phyloP scores from a whole-genome alignment of 257 asterid genomes.

The Nicotiana tabacum region DNA sequence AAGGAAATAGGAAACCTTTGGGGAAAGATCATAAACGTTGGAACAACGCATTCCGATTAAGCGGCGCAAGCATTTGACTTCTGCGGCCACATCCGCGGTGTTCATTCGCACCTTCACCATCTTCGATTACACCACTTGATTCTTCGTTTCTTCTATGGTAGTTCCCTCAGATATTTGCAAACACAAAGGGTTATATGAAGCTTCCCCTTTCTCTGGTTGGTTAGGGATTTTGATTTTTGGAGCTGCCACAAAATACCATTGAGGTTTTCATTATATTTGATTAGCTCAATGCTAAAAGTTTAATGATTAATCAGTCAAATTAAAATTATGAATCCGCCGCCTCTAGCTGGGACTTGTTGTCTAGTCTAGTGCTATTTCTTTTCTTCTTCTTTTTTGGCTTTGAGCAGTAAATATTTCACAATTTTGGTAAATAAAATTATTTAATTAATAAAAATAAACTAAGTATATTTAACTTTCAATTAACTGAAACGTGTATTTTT shows the following conservation, averaged over 20 bases:
- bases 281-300: too few relatives aligned
- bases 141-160: background rate
- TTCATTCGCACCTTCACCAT: constrained; percentile 99
- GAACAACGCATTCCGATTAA: constrained; percentile 99
- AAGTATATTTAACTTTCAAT: too few relatives aligned
- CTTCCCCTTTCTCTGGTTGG: background rate
- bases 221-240: background rate
- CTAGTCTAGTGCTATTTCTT: too few relatives aligned
- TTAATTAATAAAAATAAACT: too few relatives aligned
- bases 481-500: too few relatives aligned
- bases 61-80: constrained; percentile 91
- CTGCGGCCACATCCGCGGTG: constrained; percentile 99
- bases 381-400: too few relatives aligned
- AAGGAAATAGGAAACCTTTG: constrained; percentile 42
- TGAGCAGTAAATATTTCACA: too few relatives aligned
- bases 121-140: background rate
- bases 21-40: constrained; percentile 89
- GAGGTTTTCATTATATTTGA: too few relatives aligned
- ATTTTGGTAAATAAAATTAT: too few relatives aligned
- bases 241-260: background rate
- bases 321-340: too few relatives aligned
- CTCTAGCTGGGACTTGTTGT: too few relatives aligned
- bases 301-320: too few relatives aligned
- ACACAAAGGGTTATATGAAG: background rate
- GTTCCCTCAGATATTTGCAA: background rate